Evolutionary conservation across 140 eudicot species (phyloP).

Genomic region (Stevia rebaudiana): DNA sequence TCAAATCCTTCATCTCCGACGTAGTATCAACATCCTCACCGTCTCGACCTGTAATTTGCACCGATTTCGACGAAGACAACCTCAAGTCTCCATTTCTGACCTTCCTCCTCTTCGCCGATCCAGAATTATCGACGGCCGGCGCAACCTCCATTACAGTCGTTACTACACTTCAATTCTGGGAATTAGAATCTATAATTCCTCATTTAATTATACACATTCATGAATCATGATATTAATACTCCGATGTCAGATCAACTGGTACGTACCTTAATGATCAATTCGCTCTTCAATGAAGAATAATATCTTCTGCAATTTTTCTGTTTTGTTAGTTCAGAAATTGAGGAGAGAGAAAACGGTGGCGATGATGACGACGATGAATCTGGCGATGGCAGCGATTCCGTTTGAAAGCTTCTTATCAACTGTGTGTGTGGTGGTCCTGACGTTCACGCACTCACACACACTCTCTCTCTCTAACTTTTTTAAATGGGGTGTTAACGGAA

Average conservation of each 20-base stretch:
- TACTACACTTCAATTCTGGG: conserved; percentile 18
- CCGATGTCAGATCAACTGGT: conserved; percentile 21
- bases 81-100: conserved; percentile 31
- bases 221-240: neutral
- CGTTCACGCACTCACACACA: conserved; percentile 34
- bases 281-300: conserved; percentile 9
- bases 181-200: conserved; percentile 17
- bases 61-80: conserved; percentile 29
- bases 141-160: conserved; percentile 37
- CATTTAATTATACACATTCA: conserved; percentile 20
- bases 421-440: conserved; percentile 36
- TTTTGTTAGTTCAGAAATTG: conserved; percentile 32
- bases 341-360: conserved; percentile 31
- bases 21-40: conserved; percentile 3
- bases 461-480: conserved; percentile 13
- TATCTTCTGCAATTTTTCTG: conserved; percentile 34
- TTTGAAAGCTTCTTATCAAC: conserved; percentile 34
- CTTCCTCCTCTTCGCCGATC: conserved; percentile 44
- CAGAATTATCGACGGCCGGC: conserved; percentile 22
- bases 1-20: conserved; percentile 7
- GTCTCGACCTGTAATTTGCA: conserved; percentile 20
- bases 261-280: conserved; percentile 25
- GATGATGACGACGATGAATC: conserved; percentile 33
- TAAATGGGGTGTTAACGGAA: conserved; percentile 38
- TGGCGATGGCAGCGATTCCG: conserved; percentile 36